Evolutionary conservation across 176 grass and related monocot species (phyloP).

Genomic region (Alopecurus myosuroides): DNA sequence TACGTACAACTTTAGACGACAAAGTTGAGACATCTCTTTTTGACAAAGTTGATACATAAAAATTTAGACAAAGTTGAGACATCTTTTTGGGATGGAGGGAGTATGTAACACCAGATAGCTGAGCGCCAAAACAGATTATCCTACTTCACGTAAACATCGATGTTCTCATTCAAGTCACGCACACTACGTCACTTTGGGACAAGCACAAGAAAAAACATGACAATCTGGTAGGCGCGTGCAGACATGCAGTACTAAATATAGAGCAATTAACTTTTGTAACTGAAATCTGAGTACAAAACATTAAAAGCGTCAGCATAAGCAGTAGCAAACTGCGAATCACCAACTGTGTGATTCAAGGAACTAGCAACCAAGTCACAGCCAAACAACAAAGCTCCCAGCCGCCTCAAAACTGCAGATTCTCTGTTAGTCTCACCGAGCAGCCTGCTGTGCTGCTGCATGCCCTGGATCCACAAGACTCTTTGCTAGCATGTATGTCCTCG

Average conservation of each 20-base stretch:
- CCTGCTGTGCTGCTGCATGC: conserved; percentile 72
- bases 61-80: too few species aligned
- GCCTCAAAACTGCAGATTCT: conserved; percentile 21
- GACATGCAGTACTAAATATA: background rate
- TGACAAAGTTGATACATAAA: too few species aligned
- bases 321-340: background rate
- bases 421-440: conserved; percentile 24
- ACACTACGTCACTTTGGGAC: background rate
- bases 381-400: conserved; percentile 16
- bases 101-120: too few species aligned
- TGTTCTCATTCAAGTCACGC: background rate
- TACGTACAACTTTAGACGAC: too few species aligned
- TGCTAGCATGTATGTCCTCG: conserved; percentile 76
- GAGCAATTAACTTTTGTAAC: background rate
- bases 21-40: too few species aligned
- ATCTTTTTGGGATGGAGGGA: too few species aligned
- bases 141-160: background rate
- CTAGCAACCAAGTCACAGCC: background rate
- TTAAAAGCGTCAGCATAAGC: background rate
- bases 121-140: too few species aligned
- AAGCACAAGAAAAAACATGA: background rate
- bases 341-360: background rate
- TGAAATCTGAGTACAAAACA: background rate
- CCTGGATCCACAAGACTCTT: conserved; percentile 90
- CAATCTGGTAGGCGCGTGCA: background rate